Base-by-base conservation (phyloP, 2,329 filamentous ascomycete genomes). In the Ceratocystis papillata region DNA sequence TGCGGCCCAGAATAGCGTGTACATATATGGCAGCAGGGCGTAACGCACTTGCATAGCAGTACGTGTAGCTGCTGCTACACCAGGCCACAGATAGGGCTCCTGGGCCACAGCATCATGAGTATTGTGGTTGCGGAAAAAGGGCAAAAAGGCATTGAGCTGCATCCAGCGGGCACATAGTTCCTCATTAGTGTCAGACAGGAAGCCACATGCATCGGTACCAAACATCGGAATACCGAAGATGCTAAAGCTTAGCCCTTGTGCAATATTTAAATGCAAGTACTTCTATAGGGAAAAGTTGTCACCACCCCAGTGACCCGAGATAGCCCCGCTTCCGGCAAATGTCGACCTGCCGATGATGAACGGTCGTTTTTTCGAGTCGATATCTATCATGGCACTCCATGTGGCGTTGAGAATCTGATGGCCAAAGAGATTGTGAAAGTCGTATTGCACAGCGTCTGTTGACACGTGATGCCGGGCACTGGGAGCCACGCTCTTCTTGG, bases 371-470 rank as follows among this genome's bases (percentile, higher is more conserved):
- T 77, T 79, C 0, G 87, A 84, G 68, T 84, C 83, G 20, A 89
- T 78, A 1, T 78, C 73, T 2, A 86, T 77, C 41, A 94, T 81
- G 67, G 84, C 88, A 60, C 87, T 77, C 72, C 90, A 90, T 0
- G 90, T 94, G 8, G 88, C 87, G 68, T 88, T 87, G 0, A 25
- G 22, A 69, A 92, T 88, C 73, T 87, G 84, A 71, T 88, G 81
- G 0, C 89, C 89, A 71, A 81, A 93, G 0, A 94, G 76, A 72
- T 89, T 94, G 78, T 96, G 90, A 30, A 89, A 83, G 72, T 95
- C 89, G 72, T 96, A 96, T 72, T 95, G 87, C 50, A 83, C 74
- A 0, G 83, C 79, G 3, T 88, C 89, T 70, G 89, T 87, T 7
- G 46, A 7, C 7, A 65, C 53, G 59, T 82, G 78, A 71, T 94